These are phyloP conservation scores for Calonectria hongkongensis DNA, from an alignment of 2,329 filamentous ascomycete species.

Conservation along the genomic window DNA sequence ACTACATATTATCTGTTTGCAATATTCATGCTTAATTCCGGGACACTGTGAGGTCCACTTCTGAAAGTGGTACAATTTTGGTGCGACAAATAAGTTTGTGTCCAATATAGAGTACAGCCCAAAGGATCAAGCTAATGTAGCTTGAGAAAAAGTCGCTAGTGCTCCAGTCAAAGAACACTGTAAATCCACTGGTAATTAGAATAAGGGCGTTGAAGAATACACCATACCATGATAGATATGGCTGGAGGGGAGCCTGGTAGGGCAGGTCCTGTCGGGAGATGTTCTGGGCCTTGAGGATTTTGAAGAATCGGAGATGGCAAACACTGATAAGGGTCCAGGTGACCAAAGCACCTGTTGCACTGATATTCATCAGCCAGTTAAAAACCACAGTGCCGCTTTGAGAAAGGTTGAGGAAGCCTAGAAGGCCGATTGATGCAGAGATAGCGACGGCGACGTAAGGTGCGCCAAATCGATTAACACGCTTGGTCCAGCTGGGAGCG, in stretches of 20 bases:
- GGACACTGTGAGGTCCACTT: conserved; percentile 17
- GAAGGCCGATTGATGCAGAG: conserved; percentile 1
- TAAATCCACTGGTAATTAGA: conserved; percentile 25
- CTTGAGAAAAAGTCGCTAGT: conserved; percentile 28
- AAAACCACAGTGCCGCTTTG: conserved; percentile 24
- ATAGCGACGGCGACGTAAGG: conserved; percentile 23
- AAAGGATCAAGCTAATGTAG: conserved; percentile 27
- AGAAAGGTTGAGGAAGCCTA: conserved; percentile 26
- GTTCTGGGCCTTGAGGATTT: conserved; percentile 13
- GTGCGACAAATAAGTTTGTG: conserved; percentile 18
- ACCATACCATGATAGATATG: conserved; percentile 27
- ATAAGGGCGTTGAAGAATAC: conserved; percentile 21
- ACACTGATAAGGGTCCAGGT: conserved; percentile 31
- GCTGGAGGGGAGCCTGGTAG: conserved; percentile 25
- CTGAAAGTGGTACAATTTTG: conserved; percentile 3
- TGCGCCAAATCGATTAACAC: conserved; percentile 17
- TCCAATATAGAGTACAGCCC: conserved; percentile 18
- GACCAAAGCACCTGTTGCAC: conserved; percentile 22
- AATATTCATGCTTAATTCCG: neutral
- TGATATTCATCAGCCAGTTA: conserved; percentile 34
- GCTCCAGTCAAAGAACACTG: conserved; percentile 22
- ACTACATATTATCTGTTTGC: neutral
- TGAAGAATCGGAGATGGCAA: conserved; percentile 27
- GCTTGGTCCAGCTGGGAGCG: conserved; percentile 6
- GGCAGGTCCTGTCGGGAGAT: conserved; percentile 24